Base-by-base conservation (phyloP, 78 protist genomes). In the Parvularia atlantis region DNA sequence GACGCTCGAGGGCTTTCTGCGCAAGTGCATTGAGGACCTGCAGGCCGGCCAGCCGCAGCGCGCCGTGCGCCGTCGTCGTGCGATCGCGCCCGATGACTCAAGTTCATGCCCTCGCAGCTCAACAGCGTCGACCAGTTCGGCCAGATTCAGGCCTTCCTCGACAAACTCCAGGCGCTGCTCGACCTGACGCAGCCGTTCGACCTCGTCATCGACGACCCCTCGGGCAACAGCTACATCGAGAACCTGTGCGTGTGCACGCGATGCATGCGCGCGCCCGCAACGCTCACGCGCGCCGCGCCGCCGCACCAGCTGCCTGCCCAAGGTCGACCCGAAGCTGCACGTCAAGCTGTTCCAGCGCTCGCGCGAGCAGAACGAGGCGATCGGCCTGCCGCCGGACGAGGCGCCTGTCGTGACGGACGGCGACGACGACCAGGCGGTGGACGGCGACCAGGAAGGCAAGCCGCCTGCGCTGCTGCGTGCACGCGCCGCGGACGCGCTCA, bases 211-310 rank as follows among this genome's bases (percentile, higher is more conserved):
- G 88, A 90, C 60, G 95, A 90, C 53, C 89, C 89, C 28, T 35
- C 89, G 35, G 95, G 95, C 19, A 90, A 90, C 73, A 68, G 82
- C 57, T 78, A 62, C 40, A n/a, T 90, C n/a, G 87, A 89, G 33
- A 84, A 81, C 44, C 66, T 35, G 62, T 64, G 17, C 10, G 60
- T 41, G 4, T 41, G 46, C 9, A 4, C 46, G 19, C n/a, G n/a
- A n/a, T n/a, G n/a, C n/a, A n/a, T n/a, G n/a, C n/a, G n/a, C n/a
- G n/a, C n/a, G n/a, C n/a, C n/a, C n/a, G n/a, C n/a, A n/a, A n/a
- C n/a, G n/a, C n/a, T n/a, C n/a, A 41, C 19, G 19, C 46, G 46
- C 19, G 64, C 64, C n/a, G n/a, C 7, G 31, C n/a, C 3, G 20
- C 64, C 64, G 37, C 14, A 22, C 4, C 39, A 0, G 31, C 1